Base-by-base conservation (phyloP, 2,329 filamentous ascomycete species). In the Mycosphaerella arachidis region DNA sequence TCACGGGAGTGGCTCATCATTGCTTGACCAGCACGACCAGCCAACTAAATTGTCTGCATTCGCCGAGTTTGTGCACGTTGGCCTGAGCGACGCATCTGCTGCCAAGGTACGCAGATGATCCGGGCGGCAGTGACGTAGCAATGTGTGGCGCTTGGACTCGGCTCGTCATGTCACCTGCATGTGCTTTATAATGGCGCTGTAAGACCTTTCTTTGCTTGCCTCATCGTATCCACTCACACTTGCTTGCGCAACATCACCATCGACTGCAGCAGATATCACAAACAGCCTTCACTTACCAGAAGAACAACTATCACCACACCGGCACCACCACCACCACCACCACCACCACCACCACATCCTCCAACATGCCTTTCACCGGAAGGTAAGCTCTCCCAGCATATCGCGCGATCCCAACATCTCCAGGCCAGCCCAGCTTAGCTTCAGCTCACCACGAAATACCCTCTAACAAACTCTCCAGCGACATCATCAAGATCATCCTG, bases 401-500 rank as follows among this genome's bases (percentile, higher is more conserved):
- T 43, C 27, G 37, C 29, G 33, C 48, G 43, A 31, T 13, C 2
- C 48, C 6, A 37, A 33, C 8, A 20, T 40, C 55, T 29, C 40
- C 61, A 59, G 54, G 59, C 30, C 35, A 55, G 52, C 54, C 55
- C 56, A 51, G 50, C 35, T 24, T 33, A 51, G 50, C 35, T 24
- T 33, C 48, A 53, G n/a, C 35, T 53, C 29, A 40, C 53, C 45
- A 51, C 24, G 31, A 52, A 43, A 24, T 35, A 57, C n/a, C 27
- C 51, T 56, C 65, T 60, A 56, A 63, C 62, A 29, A 27, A 45
- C 7, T 9, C 10, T 6, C 33, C 70, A 89, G 86, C 75, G 87
- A 90, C 75, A 86, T 90, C 78, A 86, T 86, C 85, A 90, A 90
- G 81, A 88, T 90, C 82, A 84, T 96, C 79, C 84, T 96, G 79